These are phyloP conservation scores for Astragalus glycyphyllos DNA, from an alignment of 306 rosid genomes.

Conservation along the genomic window DNA sequence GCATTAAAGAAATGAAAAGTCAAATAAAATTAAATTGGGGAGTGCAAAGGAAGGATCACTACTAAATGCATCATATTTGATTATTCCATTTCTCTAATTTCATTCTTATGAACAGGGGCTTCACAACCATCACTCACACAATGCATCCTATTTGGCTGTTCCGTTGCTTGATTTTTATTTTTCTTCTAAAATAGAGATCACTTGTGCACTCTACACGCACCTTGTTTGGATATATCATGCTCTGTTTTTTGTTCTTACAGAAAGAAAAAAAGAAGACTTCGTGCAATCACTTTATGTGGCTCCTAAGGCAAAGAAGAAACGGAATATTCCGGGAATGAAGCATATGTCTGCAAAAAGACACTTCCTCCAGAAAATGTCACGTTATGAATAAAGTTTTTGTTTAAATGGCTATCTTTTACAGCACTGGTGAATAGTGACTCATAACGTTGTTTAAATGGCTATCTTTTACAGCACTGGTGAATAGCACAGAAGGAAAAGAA, in stretches of 20 bases:
- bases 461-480: conserved; percentile 18
- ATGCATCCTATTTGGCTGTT: conserved; percentile 1
- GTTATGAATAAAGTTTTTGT: no score
- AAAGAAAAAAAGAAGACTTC: not conserved
- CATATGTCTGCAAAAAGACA: not conserved
- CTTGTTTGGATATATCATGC: no score
- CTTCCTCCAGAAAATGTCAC: not conserved
- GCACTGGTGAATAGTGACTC: conserved; percentile 1
- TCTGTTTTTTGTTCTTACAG: not conserved
- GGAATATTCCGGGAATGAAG: conserved; percentile 17
- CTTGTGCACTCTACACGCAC: not conserved
- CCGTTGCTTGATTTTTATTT: not conserved
- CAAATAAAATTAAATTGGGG: conserved; percentile 4
- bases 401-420: conserved; percentile 14
- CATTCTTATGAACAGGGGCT: not conserved
- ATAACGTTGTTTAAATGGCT: not conserved
- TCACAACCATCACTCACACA: not conserved
- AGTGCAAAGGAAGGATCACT: not conserved
- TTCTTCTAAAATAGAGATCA: not conserved
- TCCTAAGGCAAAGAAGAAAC: not conserved
- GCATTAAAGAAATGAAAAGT: not conserved
- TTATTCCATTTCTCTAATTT: not conserved
- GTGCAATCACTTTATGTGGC: not conserved
- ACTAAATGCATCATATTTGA: not conserved
- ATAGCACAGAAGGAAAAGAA: not conserved